Evolutionary conservation across 176 grass and related monocot genomes (phyloP), one percentile per base, ranked within the genome.

Genomic region (Themeda triandra): DNA sequence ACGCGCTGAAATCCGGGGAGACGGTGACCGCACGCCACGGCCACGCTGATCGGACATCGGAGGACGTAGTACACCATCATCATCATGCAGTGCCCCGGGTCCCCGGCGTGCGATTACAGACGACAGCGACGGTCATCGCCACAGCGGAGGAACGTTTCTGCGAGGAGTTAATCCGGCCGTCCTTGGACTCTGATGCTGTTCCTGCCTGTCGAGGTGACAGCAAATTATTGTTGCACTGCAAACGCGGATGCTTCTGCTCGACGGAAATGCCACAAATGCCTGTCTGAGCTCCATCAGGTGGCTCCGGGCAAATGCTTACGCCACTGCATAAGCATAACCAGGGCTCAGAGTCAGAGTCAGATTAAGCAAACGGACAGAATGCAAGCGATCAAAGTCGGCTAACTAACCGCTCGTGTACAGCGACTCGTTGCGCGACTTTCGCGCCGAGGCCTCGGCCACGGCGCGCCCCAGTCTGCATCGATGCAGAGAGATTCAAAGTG

Each of bases 11-110:
- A 70, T 35, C 19, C 5, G 13, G 72, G 71, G 27, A 15, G 27
- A 74, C 44, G 71, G 63, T 29, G 46, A 59, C 36, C 33, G 45
- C n/a, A 60, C 56, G 56, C 56, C 85, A 87, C 76, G 31, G 54
- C 54, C 85, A 87, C 76, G 31, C 30, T 5, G 66, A 49, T 72
- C 15, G 25, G 58, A 42, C 53, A 49, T 72, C 15, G 25, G 58
- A 42, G 15, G 29, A 32, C 2, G 15, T 2, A 51, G 46, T 19
- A 18, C 49, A 53, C 18, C 49, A 21, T 8, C 17, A 18, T 21
- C 49, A 21, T 8, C 17, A 18, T 21, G 49, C 18, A 14, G 23
- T 2, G 2, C 18, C 46, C 37, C 4, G 5, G 21, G 31, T 8
- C 39, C 17, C 75, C 28, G 28, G 37, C 76, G 15, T 23, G 53